phyloP scores from a whole-genome alignment of 441 rosid genomes.

The Jatropha podagrica region DNA sequence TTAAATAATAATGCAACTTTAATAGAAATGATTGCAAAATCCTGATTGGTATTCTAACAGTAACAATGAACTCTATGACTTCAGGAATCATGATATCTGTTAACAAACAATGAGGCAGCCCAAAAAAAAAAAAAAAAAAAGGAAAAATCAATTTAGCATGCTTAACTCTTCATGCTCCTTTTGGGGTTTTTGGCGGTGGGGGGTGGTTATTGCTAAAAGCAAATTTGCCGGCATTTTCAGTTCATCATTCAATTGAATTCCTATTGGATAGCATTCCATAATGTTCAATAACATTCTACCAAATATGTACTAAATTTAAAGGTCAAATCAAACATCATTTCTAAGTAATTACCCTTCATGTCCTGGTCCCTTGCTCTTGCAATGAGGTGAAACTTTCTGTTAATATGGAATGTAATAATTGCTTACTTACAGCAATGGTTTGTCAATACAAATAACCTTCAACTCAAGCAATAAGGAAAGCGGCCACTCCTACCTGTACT shows the following conservation, averaged over 20 bases:
- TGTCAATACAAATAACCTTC: background rate
- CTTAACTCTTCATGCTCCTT: too few relatives aligned
- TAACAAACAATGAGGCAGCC: too few relatives aligned
- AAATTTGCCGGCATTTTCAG: too few relatives aligned
- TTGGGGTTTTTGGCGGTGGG: too few relatives aligned
- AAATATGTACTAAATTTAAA: background rate
- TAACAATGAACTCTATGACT: too few relatives aligned
- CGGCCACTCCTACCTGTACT: background rate
- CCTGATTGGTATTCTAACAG: too few relatives aligned
- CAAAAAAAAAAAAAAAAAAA: too few relatives aligned
- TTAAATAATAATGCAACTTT: too few relatives aligned
- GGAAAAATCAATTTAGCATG: too few relatives aligned
- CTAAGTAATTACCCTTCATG: background rate
- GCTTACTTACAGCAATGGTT: background rate
- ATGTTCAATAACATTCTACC: background rate
- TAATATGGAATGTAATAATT: background rate
- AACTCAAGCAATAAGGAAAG: background rate
- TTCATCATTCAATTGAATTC: background rate
- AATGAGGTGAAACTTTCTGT: background rate
- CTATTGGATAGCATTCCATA: background rate
- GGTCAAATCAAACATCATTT: background rate
- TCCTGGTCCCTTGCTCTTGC: background rate
- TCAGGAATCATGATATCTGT: too few relatives aligned
- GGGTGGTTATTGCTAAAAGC: too few relatives aligned
- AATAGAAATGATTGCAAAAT: too few relatives aligned